Base-by-base conservation (phyloP, 257 asterid genomes). In the Solanum boliviense region DNA sequence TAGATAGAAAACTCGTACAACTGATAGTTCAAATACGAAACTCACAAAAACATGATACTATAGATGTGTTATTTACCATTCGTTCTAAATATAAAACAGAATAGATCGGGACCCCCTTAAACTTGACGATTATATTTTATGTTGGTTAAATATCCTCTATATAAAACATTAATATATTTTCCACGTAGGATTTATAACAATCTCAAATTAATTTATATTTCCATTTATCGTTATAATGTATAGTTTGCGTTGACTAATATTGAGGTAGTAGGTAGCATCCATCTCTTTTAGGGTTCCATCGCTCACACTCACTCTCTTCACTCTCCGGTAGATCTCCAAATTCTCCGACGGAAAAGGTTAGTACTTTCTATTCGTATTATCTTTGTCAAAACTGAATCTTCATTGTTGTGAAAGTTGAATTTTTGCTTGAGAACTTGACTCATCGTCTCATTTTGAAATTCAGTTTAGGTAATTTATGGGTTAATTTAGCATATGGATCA, bases 1-100 rank as follows among this genome's bases (percentile, higher is more conserved):
- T 56, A 56, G 4, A 0, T 56, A 3, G 25, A 0, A 56, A 56
- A 56, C 10, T 20, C 25, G 5, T 0, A 7, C 2, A 18, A 1
- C 0, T 20, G 65, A 56, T 56, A 56, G 1, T 20, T 18, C 2
- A 18, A 0, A 20, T 20, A 20, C 1, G 5, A 56, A 56, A 20
- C 11, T 20, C 11, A 1, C 25, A 56, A 56, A 7, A 56, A 56
- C 10, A 56, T 56, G 1, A 52, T 52, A 52, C 60, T 5, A 0
- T 52, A 52, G 23, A 52, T 48, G 3, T 16, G 60, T 16, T 16
- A 16, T 16, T 52, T 0, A 52, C 23, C 23, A 52, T 16, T 16
- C 4, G 1, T 48, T 48, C 58, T 13, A 13, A 5, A 48, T 2
- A 48, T 6, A 48, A 52, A 52, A 5, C 9, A 52, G 9, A 16